phyloP scores from a whole-genome alignment of 148 eudicot species.

The Chenopodium quinoa region DNA sequence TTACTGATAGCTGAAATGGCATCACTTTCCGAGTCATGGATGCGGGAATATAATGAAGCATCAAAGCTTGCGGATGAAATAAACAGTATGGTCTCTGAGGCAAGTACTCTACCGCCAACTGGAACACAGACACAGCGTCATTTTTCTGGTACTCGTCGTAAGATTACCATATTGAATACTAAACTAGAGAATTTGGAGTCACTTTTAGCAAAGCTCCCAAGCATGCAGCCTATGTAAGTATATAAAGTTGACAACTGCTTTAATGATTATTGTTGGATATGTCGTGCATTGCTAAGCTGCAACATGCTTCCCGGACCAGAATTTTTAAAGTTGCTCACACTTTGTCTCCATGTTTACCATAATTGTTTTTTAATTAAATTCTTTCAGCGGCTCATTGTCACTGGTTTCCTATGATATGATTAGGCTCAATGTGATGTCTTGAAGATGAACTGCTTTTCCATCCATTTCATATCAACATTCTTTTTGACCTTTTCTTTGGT shows the following conservation, averaged over 20 bases:
- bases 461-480: not conserved
- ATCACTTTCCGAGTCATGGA: constrained; percentile 45
- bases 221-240: constrained; percentile 42
- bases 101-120: constrained; percentile 38
- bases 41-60: constrained; percentile 51
- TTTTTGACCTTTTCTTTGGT: not conserved
- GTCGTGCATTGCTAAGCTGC: not conserved
- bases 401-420: not conserved
- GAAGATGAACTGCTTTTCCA: not conserved
- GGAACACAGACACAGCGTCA: constrained; percentile 56
- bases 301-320: not conserved
- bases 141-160: constrained; percentile 47
- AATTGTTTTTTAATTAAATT: not conserved
- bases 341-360: not conserved
- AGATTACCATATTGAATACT: constrained; percentile 40
- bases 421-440: too few relatives aligned
- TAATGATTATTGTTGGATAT: not conserved
- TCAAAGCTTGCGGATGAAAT: constrained; percentile 48
- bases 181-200: constrained; percentile 45
- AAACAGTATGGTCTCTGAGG: constrained; percentile 37
- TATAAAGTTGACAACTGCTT: not conserved
- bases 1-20: constrained; percentile 37
- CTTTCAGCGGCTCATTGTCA: not conserved
- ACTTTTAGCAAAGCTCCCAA: constrained; percentile 33
- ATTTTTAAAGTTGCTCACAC: not conserved